Conservation (phyloP, 1,284 basidiomycete genomes). For the Ganoderma boninense region DNA sequence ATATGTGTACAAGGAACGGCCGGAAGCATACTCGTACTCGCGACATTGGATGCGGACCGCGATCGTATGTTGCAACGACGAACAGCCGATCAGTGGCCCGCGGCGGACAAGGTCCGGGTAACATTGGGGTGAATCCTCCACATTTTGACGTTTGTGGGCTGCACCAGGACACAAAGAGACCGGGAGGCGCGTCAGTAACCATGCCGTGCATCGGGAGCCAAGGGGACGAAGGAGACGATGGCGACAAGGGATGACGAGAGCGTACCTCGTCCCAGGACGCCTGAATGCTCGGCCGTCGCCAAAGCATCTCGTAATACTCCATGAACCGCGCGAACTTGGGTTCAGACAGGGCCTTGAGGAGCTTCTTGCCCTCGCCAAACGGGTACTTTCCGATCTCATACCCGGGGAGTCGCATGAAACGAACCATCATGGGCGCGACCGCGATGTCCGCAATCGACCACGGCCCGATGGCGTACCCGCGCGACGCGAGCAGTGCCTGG, state of each 20-base stretch:
- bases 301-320: conserved; percentile 40
- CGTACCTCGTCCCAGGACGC: conserved; percentile 44
- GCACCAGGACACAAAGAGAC: neutral
- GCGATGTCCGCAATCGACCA: conserved; percentile 56
- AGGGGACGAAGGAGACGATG: neutral
- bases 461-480: conserved; percentile 42
- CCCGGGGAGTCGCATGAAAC: conserved; percentile 26
- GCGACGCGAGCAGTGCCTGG: conserved; percentile 42
- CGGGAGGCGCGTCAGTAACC: conserved; percentile 2
- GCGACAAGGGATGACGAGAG: conserved; percentile 6
- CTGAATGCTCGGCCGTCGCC: conserved; percentile 41
- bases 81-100: conserved; percentile 21
- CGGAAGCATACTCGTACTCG: neutral
- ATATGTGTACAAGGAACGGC: neutral
- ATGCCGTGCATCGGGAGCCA: neutral
- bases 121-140: conserved; percentile 33
- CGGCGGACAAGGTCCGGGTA: conserved; percentile 24
- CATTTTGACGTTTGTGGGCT: conserved; percentile 32
- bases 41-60: neutral
- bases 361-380: conserved; percentile 29
- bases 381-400: conserved; percentile 33
- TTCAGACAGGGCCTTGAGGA: conserved; percentile 28
- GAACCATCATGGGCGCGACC: conserved; percentile 32
- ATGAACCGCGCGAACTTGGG: conserved; percentile 41
- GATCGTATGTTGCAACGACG: conserved; percentile 4